These are phyloP conservation scores for Cubamyces sp. DNA, from an alignment of 768 basidiomycete species.

Conservation along the genomic window DNA sequence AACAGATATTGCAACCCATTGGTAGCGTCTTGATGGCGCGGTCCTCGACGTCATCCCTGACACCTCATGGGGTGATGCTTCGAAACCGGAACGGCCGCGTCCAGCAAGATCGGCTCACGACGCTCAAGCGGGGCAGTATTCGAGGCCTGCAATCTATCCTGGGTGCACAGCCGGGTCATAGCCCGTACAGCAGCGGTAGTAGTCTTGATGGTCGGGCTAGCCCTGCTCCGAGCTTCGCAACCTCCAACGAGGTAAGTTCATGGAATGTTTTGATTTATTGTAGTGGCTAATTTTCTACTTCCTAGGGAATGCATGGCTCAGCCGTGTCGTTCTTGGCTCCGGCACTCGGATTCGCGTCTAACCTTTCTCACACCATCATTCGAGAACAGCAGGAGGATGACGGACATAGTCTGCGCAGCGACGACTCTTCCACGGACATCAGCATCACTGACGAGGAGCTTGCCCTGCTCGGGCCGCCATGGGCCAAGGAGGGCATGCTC, in stretches of 20 bases:
- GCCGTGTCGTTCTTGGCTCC: slow-evolving; percentile 76
- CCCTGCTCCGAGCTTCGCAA: slow-evolving; percentile 92
- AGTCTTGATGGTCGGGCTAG: slow-evolving; percentile 89
- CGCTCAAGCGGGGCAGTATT: slow-evolving; percentile 89
- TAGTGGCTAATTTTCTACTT: background rate
- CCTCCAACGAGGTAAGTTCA: slow-evolving; percentile 75
- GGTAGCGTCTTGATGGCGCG: slow-evolving; percentile 47
- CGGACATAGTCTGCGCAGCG: slow-evolving; percentile 72
- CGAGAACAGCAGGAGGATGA: slow-evolving; percentile 91
- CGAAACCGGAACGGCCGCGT: slow-evolving; percentile 73
- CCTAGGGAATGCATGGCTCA: slow-evolving; percentile 61
- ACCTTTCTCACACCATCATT: slow-evolving; percentile 95
- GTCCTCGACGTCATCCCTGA: slow-evolving; percentile 59
- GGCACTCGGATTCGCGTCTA: slow-evolving; percentile 95
- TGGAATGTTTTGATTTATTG: background rate
- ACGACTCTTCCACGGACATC: slow-evolving; percentile 66
- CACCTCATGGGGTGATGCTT: slow-evolving; percentile 51
- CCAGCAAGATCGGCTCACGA: slow-evolving; percentile 71
- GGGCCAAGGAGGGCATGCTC: slow-evolving; percentile 99
- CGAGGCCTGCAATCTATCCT: slow-evolving; percentile 85
- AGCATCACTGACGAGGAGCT: slow-evolving; percentile 96
- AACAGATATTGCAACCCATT: slow-evolving; percentile 87
- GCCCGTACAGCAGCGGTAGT: slow-evolving; percentile 84
- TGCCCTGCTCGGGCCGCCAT: slow-evolving; percentile 92
- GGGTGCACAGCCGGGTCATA: slow-evolving; percentile 61